Evolutionary conservation across 1,284 basidiomycete genomes (phyloP), one percentile per base, ranked within the genome.

Genomic region (Moesziomyces globuligerus): DNA sequence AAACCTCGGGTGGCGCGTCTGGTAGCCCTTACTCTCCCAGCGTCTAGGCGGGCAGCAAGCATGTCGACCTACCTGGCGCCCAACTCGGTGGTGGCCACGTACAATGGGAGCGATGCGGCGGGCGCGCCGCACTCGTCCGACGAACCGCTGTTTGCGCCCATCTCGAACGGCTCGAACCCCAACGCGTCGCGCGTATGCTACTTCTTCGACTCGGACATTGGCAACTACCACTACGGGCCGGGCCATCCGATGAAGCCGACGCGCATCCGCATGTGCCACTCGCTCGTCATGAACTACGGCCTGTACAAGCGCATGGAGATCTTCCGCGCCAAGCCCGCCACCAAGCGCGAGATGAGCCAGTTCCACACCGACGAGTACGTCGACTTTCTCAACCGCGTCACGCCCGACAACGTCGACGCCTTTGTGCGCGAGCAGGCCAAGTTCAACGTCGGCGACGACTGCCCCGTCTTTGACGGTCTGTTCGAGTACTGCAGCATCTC

Each of bases 401-500:
- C 89, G 3, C 92, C 92, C 0, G 89, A 89, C 80, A 93, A 92
- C 79, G 91, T 92, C 86, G 88, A 90, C 79, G 89, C 89, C 34
- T 97, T 90, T 81, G 88, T 93, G 25, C 92, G 93, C 78, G 96
- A 98, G 82, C 94, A 98, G 83, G 91, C 94, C 74, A 98, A 97
- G 85, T 98, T 91, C 83, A 92, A 92, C 70, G 90, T 92, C 15
- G 91, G 91, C 20, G 95, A 99, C 78, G 95, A 99, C 83, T 98
- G 95, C 82, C 95, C 95, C 3, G 93, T 98, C 21, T 99, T 99
- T 76, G 95, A 98, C 76, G 95, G 95, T 0, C 84, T 98, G 47
- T 98, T 98, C 81, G 95, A 98, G 75, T 98, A 97, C 83, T 98
- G 95, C 81, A 94, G 94, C 7, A 98, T 98, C 78, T 97, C 94